Base-by-base conservation (phyloP, 2,329 filamentous ascomycete species). In the Trichoderma semiorbis region DNA sequence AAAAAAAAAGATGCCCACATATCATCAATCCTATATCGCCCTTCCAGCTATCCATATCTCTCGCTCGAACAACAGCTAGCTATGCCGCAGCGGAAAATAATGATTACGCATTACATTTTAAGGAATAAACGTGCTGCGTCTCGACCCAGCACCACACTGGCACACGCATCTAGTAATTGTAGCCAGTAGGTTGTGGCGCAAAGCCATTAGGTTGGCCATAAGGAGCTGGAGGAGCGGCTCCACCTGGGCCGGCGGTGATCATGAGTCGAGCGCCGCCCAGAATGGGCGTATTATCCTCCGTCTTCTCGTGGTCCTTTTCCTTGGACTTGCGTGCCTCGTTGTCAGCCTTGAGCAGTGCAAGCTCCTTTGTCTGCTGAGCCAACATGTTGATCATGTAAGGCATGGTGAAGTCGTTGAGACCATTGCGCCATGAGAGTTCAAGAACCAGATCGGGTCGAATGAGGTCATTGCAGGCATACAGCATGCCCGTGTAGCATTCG, bases 361-460 rank as follows among this genome's bases (percentile, higher is more conserved):
- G 92, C 71, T 97, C 92, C 76, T 92, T 90, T 50, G 93, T 94
- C 84, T 98, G 95, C 83, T 97, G 94, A 76, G 91, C 90, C 74
- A 99, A 87, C 85, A 97, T 92, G 85, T 98, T 99, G 89, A 99
- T 98, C 94, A 99, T 97, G 87, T 97, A 99, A 21, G 96, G 96
- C 97, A 99, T 99, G 62, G 95, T 97, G 84, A 97, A 99, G 85
- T 99, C 96, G 78, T 91, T 90, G 50, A 99, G 91, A 73, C 94
- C 94, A 80, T 97, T 88, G 77, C 96, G 95, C 96, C 96, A 99
- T 72, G 96, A 98, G 72, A 99, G 89, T 85, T 99, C 96, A 82
- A 99, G 89, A 72, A 99, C 92, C 67, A 97, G 87, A 79, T 98
- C 94, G 4, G 97, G 92, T 21, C 94, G 93, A 77, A 99, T 95